Evolutionary conservation across 495 filamentous ascomycete species (phyloP).

Genomic region (Aspergillus coremiiformis): DNA sequence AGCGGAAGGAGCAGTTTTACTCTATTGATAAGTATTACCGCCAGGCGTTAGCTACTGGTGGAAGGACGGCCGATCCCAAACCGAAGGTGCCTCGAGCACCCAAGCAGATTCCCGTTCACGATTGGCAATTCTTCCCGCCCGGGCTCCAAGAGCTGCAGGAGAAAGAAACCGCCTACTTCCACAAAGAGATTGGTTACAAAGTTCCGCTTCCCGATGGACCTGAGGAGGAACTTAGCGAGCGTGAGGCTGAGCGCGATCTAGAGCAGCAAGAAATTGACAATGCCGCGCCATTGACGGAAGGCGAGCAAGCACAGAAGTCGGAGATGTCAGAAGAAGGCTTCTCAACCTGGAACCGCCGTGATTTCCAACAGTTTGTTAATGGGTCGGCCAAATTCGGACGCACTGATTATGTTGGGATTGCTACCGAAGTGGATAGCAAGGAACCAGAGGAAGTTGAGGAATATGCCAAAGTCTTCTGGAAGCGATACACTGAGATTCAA

Average conservation of each 20-base stretch:
- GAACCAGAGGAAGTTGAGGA: constrained; percentile 72
- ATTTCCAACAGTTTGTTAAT: constrained; percentile 97
- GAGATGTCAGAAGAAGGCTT: constrained; percentile 77
- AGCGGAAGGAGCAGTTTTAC: constrained; percentile 96
- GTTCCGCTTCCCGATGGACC: constrained; percentile 75
- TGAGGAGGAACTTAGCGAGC: constrained; percentile 73
- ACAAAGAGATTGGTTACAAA: constrained; percentile 93
- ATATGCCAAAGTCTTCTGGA: constrained; percentile 94
- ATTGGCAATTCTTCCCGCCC: constrained; percentile 94
- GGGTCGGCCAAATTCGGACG: constrained; percentile 89
- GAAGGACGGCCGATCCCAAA: constrained; percentile 77
- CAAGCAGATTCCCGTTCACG: constrained; percentile 84
- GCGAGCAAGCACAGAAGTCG: constrained; percentile 79
- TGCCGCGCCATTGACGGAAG: constrained; percentile 79
- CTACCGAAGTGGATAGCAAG: constrained; percentile 89
- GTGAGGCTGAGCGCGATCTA: constrained; percentile 78
- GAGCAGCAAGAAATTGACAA: constrained; percentile 92
- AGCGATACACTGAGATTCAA: constrained; percentile 76
- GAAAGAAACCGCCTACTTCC: constrained; percentile 89
- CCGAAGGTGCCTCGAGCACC: constrained; percentile 94
- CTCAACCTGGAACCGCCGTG: constrained; percentile 86
- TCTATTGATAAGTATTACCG: constrained; percentile 99
- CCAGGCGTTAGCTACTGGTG: constrained; percentile 77
- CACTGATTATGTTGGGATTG: constrained; percentile 71
- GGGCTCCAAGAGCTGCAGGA: constrained; percentile 83